A percentile compares a stretch with the other conserved stretches of the same genome.
These are phyloP conservation scores for Eucalyptus cladocalyx DNA, from an alignment of 345 rosid genomes.

Conservation along the genomic window DNA sequence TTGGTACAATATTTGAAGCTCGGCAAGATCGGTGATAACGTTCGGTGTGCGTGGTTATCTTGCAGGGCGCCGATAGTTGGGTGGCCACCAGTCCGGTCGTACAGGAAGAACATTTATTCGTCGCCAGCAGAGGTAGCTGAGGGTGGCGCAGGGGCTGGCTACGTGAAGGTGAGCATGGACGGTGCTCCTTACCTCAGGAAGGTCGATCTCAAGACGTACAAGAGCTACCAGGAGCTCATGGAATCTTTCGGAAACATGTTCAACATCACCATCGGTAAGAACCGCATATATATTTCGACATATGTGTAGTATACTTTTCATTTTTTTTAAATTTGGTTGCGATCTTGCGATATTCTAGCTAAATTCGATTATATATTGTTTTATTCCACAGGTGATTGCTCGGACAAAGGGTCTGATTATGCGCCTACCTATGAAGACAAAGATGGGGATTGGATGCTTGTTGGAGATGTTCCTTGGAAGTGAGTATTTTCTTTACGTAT, in stretches of 20 bases:
- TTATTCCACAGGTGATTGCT: constrained; percentile 21
- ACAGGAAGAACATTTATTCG: constrained; percentile 39
- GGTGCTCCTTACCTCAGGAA: constrained; percentile 83
- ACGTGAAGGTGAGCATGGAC: constrained; percentile 72
- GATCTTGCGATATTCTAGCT: background rate
- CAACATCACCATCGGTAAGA: constrained; percentile 25
- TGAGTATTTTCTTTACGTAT: constrained; percentile 1
- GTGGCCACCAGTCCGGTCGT: constrained; percentile 91
- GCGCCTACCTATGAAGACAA: constrained; percentile 72
- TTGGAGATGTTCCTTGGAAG: constrained; percentile 81
- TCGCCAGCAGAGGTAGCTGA: constrained; percentile 6
- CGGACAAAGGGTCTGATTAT: constrained; percentile 51
- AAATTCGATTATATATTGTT: background rate
- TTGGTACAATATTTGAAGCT: background rate
- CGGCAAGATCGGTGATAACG: background rate
- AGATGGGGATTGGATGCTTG: constrained; percentile 91
- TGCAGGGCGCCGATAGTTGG: constrained; percentile 71
- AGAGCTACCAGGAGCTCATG: constrained; percentile 43
- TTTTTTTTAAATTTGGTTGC: background rate
- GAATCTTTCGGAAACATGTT: constrained; percentile 53
- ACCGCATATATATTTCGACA: background rate
- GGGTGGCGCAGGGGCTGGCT: constrained; percentile 22
- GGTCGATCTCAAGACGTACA: constrained; percentile 44
- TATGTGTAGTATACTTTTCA: background rate
- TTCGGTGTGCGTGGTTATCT: background rate